Percentiles rank a stretch among this genome's conserved stretches.
Evolutionary conservation across 2,329 filamentous ascomycete species (phyloP).

Genomic region (Fusarium albidum): DNA sequence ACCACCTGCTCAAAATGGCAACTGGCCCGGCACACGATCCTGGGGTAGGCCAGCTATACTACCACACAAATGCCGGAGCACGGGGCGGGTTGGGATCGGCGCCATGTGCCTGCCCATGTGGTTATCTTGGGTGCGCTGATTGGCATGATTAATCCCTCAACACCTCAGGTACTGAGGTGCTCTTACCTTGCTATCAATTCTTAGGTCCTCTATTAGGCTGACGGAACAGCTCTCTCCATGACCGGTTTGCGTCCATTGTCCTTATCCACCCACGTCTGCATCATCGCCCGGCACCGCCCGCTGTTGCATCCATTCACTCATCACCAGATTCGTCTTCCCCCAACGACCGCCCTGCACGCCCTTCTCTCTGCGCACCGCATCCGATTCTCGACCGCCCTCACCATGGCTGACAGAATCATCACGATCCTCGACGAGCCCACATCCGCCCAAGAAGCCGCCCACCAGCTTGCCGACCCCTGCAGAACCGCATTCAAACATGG

Average conservation of each 20-base stretch:
- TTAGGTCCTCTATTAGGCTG: too few species aligned
- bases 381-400: not conserved
- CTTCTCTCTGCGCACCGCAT: not conserved
- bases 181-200: not conserved
- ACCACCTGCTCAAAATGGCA: constrained; percentile 34
- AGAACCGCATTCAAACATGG: constrained; percentile 19
- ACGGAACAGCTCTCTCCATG: too few species aligned
- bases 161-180: not conserved
- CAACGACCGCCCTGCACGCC: not conserved
- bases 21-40: constrained; percentile 15
- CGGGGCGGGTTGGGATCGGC: constrained; percentile 29
- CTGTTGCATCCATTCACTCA: not conserved
- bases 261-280: not conserved
- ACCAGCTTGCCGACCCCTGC: constrained; percentile 14
- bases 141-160: constrained; percentile 20
- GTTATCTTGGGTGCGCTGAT: constrained; percentile 25
- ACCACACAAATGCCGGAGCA: constrained; percentile 1
- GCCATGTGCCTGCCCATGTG: constrained; percentile 36
- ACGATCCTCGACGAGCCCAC: constrained; percentile 10
- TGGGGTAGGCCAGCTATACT: constrained; percentile 21
- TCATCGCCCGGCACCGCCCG: constrained; percentile 2
- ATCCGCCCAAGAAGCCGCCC: constrained; percentile 19
- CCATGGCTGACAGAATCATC: constrained; percentile 21
- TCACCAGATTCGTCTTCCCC: not conserved
- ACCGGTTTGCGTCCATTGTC: too few species aligned